phyloP scores from a whole-genome alignment of 169 alveolate genomes.

The Eimeria necatrix region DNA sequence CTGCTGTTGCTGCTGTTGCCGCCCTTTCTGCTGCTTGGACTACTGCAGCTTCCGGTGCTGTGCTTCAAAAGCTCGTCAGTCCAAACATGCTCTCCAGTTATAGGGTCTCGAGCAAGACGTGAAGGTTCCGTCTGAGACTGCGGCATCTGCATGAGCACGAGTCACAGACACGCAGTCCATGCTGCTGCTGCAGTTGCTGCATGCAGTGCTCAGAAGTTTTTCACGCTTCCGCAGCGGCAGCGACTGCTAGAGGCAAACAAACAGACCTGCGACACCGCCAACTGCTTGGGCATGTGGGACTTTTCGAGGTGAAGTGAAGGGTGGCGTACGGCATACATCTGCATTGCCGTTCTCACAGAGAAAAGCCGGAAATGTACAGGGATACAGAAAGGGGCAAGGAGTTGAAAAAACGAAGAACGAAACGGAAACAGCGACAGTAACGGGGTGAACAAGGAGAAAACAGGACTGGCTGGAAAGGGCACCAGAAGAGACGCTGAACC shows the following conservation, averaged over 20 bases:
- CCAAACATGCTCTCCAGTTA: slow-evolving; percentile 56
- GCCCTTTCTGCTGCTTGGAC: not conserved
- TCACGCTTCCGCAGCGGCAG: not conserved
- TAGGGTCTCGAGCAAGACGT: not conserved
- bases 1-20: too few species aligned
- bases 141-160: slow-evolving; percentile 10
- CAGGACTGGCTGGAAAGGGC: not conserved
- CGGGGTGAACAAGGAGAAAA: not conserved
- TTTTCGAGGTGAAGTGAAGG: not conserved
- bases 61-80: not conserved
- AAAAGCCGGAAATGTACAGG: not conserved
- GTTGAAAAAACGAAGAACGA: not conserved
- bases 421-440: not conserved
- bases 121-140: slow-evolving; percentile 49
- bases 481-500: not conserved
- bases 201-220: too few species aligned
- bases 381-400: not conserved
- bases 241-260: not conserved
- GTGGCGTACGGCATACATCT: not conserved
- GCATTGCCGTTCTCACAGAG: not conserved
- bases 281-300: slow-evolving; percentile 4
- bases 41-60: not conserved
- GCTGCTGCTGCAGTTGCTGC: slow-evolving; percentile 23
- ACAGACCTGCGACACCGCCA: not conserved
- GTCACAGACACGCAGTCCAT: not conserved